phyloP scores from a whole-genome alignment of 192 early-diverging fungal genomes.

The Backusella macrospora region DNA sequence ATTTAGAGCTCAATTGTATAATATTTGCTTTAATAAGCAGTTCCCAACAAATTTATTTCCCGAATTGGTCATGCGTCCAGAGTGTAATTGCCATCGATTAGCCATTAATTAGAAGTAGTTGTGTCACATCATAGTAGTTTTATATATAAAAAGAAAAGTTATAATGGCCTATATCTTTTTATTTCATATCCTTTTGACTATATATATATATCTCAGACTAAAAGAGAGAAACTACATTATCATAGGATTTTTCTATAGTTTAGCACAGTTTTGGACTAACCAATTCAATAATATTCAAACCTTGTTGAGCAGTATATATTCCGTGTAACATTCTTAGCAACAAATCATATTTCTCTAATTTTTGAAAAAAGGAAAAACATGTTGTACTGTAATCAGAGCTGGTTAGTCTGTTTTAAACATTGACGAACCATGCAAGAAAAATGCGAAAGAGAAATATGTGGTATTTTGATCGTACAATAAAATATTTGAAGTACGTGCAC shows the following conservation, averaged over 20 bases:
- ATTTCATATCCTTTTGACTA: not conserved
- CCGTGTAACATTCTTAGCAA: not conserved
- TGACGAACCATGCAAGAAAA: not conserved
- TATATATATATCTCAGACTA: not conserved
- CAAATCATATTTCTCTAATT: not conserved
- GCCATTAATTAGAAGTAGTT: not conserved
- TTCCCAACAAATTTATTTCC: conserved; percentile 7
- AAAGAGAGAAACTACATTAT: not conserved
- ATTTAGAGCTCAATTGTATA: not conserved
- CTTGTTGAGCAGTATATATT: not conserved
- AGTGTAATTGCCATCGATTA: not conserved
- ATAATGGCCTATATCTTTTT: not conserved
- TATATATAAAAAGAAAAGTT: not conserved
- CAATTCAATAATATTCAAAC: not conserved
- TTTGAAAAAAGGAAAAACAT: not conserved
- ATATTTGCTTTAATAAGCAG: conserved; percentile 11
- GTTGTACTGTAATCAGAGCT: not conserved
- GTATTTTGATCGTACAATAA: not conserved
- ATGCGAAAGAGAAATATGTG: not conserved
- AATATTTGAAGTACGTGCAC: not conserved
- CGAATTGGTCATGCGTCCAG: conserved; percentile 5
- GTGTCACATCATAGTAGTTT: not conserved
- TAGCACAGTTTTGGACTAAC: not conserved
- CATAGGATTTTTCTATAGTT: conserved; percentile 2
- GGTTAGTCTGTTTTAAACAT: not conserved